phyloP scores from a whole-genome alignment of 1,139 yeast genomes.

The Suhomyces guaymorum region DNA sequence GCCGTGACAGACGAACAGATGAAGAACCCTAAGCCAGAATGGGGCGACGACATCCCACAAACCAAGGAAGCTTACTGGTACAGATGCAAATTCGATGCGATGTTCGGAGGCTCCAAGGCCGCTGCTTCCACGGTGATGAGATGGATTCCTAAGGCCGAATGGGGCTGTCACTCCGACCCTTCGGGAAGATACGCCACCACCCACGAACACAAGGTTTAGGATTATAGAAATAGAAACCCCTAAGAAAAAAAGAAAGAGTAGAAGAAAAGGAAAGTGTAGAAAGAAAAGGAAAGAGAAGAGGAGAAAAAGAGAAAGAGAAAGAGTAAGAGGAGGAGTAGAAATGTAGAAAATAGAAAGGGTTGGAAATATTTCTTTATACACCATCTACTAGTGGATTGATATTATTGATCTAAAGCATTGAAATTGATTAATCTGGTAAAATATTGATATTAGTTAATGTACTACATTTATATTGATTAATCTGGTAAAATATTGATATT shows the following conservation, averaged over 20 bases:
- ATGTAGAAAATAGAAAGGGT: no score
- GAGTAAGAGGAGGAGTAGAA: no score
- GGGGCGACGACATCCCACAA: constrained; percentile 94
- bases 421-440: no score
- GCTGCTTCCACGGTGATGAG: constrained; percentile 98
- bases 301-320: no score
- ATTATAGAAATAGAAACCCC: neutral
- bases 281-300: no score
- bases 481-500: no score
- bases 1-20: constrained; percentile 86
- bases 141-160: constrained; percentile 99
- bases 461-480: no score
- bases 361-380: no score
- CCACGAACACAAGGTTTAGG: constrained; percentile 59
- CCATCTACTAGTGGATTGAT: no score
- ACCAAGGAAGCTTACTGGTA: constrained; percentile 99
- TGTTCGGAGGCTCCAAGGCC: constrained; percentile 77
- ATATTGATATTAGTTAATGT: no score
- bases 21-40: constrained; percentile 85
- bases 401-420: no score
- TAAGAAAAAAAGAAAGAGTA: neutral
- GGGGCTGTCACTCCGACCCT: constrained; percentile 99
- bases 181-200: constrained; percentile 94
- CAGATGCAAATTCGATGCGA: constrained; percentile 91
- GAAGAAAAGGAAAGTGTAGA: no score